Percentiles rank a stretch among this genome's conserved stretches.
phyloP scores from a whole-genome alignment of 129 eudicot species.

The Ambrosia trifida region DNA sequence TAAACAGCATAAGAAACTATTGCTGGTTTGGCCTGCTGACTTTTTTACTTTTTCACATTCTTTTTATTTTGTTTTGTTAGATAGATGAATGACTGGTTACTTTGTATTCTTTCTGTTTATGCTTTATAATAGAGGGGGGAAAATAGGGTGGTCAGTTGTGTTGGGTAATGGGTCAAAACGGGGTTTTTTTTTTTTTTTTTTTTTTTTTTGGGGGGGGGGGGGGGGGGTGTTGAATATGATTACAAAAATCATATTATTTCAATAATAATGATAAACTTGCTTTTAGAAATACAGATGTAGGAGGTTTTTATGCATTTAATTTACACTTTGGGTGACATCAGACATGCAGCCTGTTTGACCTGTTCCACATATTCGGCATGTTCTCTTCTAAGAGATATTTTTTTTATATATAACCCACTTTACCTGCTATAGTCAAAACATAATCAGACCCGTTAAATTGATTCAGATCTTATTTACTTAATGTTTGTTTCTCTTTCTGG shows the following conservation, averaged over 20 bases:
- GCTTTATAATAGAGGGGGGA: constrained; percentile 12
- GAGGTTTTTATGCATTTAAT: constrained; percentile 9
- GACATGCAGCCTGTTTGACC: neutral
- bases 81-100: neutral
- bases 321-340: neutral
- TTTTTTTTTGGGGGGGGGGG: neutral
- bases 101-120: neutral
- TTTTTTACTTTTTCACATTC: constrained; percentile 3
- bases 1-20: constrained; percentile 83
- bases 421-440: neutral
- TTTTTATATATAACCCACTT: neutral
- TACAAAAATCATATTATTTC: neutral
- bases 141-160: neutral
- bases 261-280: neutral
- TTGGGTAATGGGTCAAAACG: neutral
- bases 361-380: neutral
- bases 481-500: constrained; percentile 7
- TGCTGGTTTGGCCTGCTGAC: constrained; percentile 64
- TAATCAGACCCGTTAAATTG: neutral
- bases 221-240: neutral
- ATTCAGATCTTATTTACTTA: constrained; percentile 14
- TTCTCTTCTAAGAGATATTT: neutral
- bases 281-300: neutral
- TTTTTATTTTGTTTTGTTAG: constrained; percentile 6
- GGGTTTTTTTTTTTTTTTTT: too few species aligned